Evolutionary conservation across 371 early-diverging fungal species (phyloP).

Genomic region (Zychaea mexicana): DNA sequence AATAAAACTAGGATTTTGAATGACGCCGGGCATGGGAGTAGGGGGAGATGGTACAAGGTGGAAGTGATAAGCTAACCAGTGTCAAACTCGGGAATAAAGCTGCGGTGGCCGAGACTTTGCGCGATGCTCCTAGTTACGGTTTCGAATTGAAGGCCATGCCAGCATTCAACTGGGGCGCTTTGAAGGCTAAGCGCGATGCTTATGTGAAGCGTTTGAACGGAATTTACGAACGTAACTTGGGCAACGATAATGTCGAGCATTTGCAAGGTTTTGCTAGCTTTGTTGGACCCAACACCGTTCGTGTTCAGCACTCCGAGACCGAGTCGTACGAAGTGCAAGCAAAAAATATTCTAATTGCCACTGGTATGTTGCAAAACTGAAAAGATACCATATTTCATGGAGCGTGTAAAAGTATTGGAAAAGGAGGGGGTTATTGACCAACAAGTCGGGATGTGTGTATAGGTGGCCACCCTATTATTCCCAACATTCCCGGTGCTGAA

Average conservation of each 20-base stretch:
- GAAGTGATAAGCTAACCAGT: too few species aligned
- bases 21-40: too few species aligned
- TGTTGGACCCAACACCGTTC: slow-evolving; percentile 71
- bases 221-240: slow-evolving; percentile 92
- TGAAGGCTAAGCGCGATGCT: slow-evolving; percentile 93
- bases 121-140: slow-evolving; percentile 89
- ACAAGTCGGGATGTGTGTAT: neutral
- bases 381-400: neutral
- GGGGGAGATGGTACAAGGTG: too few species aligned
- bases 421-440: neutral
- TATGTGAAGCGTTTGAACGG: slow-evolving; percentile 95
- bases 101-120: slow-evolving; percentile 82
- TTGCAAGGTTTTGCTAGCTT: slow-evolving; percentile 88
- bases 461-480: slow-evolving; percentile 78
- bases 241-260: slow-evolving; percentile 83
- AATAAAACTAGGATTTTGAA: neutral
- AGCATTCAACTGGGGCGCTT: slow-evolving; percentile 67
- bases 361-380: slow-evolving; percentile 46
- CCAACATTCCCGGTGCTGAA: slow-evolving; percentile 84
- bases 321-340: slow-evolving; percentile 61
- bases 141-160: slow-evolving; percentile 57
- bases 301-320: slow-evolving; percentile 57
- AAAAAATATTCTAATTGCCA: slow-evolving; percentile 89
- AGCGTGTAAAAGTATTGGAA: neutral
- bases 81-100: too few species aligned